These are phyloP conservation scores for Melocanna baccifera DNA, from an alignment of 176 grass and related monocot species.

Conservation along the genomic window DNA sequence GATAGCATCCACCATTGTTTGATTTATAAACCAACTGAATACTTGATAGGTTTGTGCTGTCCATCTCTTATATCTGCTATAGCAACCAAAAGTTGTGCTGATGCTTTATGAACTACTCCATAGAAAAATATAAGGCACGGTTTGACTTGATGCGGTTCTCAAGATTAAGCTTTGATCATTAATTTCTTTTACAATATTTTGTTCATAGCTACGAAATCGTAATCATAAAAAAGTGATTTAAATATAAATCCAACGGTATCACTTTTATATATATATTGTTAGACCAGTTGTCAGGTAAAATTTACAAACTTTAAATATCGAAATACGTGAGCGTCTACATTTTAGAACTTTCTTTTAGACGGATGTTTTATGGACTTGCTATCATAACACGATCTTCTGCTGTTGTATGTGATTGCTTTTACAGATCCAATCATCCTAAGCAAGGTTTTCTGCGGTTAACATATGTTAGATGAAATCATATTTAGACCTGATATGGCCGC, in stretches of 20 bases:
- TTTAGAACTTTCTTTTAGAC: background rate
- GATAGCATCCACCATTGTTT: constrained; percentile 26
- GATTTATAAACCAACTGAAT: constrained; percentile 25
- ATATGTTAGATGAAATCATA: background rate
- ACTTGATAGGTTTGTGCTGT: constrained; percentile 5
- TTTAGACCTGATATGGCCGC: background rate
- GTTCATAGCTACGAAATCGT: too few relatives aligned
- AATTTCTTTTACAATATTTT: too few relatives aligned
- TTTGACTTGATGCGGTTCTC: too few relatives aligned
- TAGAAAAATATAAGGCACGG: too few relatives aligned
- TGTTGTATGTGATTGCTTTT: background rate
- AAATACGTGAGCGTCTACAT: too few relatives aligned
- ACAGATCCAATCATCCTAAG: background rate
- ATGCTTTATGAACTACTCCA: background rate
- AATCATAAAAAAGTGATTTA: too few relatives aligned
- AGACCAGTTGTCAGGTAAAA: too few relatives aligned
- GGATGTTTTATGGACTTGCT: background rate
- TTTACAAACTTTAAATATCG: too few relatives aligned
- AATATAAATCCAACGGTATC: too few relatives aligned
- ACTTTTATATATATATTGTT: too few relatives aligned
- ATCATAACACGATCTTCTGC: background rate
- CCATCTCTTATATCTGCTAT: background rate
- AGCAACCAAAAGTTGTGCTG: background rate
- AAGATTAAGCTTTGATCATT: too few relatives aligned
- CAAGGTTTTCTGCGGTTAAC: background rate